These are phyloP conservation scores for Leishmania martiniquensis DNA, from an alignment of 208 protist genomes.

Conservation along the genomic window DNA sequence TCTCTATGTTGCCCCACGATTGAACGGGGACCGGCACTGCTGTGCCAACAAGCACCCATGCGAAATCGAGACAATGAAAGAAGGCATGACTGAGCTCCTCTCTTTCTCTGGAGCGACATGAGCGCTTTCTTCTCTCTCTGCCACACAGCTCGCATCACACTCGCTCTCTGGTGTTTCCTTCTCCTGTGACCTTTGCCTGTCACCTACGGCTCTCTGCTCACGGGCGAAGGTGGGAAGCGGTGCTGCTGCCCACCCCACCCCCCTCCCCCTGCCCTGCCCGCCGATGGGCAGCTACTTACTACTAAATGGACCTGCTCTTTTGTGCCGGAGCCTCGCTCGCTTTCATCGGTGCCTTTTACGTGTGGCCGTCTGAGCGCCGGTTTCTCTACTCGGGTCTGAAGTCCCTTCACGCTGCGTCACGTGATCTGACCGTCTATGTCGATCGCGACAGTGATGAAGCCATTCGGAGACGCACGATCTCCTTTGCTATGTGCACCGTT, in stretches of 20 bases:
- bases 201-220: background rate
- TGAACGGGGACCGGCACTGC: too few species aligned
- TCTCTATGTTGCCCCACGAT: too few species aligned
- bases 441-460: slow-evolving; percentile 45
- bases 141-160: too few species aligned
- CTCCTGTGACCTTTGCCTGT: background rate
- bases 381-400: slow-evolving; percentile 31
- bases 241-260: background rate
- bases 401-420: slow-evolving; percentile 41
- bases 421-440: slow-evolving; percentile 32
- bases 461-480: slow-evolving; percentile 41
- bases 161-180: background rate
- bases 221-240: background rate
- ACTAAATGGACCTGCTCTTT: slow-evolving; percentile 47
- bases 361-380: slow-evolving; percentile 50
- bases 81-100: too few species aligned
- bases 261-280: background rate
- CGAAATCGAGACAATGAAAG: too few species aligned
- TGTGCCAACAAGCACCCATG: too few species aligned
- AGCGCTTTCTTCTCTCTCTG: too few species aligned
- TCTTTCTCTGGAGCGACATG: too few species aligned
- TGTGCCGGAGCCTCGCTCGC: slow-evolving; percentile 31
- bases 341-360: slow-evolving; percentile 71
- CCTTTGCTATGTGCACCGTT: slow-evolving; percentile 20
- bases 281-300: background rate